These are phyloP conservation scores for Podaxis sp. DNA, from an alignment of 768 basidiomycete genomes.

Conservation along the genomic window DNA sequence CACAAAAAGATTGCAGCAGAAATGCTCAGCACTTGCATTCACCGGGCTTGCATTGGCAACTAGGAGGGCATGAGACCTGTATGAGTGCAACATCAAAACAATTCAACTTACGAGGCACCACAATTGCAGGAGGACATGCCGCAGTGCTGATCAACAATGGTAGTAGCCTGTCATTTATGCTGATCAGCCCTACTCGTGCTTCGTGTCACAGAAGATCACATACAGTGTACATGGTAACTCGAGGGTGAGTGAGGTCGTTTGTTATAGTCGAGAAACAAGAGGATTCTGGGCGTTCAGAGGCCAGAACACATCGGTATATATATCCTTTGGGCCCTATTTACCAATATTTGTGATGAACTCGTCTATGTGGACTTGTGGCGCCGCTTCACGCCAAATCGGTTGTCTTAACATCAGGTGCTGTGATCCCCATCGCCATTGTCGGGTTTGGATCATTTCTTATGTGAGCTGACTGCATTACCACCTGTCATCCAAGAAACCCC, in stretches of 20 bases:
- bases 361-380: not conserved
- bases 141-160: constrained; percentile 41
- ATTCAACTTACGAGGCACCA: constrained; percentile 35
- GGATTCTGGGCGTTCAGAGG: constrained; percentile 7
- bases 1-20: not conserved
- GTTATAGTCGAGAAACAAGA: not conserved
- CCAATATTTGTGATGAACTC: constrained; percentile 11
- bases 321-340: constrained; percentile 13
- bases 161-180: constrained; percentile 23
- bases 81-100: not conserved
- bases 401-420: not conserved
- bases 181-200: constrained; percentile 12
- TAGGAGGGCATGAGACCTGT: constrained; percentile 16
- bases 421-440: not conserved
- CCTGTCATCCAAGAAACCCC: constrained; percentile 13
- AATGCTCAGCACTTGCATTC: constrained; percentile 61
- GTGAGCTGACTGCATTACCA: not conserved
- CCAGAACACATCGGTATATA: constrained; percentile 4
- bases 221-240: constrained; percentile 11
- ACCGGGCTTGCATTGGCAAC: constrained; percentile 57
- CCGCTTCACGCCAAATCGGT: too few relatives aligned
- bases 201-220: constrained; percentile 9
- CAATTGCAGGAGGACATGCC: constrained; percentile 47
- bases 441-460: not conserved
- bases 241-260: constrained; percentile 7